Conservation (phyloP, 352 stramenopile species). For the Thraustotheca clavata region DNA sequence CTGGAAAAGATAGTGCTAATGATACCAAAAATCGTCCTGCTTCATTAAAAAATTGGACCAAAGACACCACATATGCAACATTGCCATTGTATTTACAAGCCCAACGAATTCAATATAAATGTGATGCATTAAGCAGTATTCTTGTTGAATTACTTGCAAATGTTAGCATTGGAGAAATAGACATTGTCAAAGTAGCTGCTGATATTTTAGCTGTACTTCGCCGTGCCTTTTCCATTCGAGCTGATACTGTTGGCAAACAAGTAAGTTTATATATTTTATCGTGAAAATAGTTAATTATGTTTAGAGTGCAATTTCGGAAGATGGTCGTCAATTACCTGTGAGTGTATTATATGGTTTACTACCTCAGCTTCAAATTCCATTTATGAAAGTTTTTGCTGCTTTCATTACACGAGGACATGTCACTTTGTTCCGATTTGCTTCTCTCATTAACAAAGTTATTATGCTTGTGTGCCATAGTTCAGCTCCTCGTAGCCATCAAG, state of each 20-base stretch:
- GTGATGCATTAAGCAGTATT: conserved; percentile 32
- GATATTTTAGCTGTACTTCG: conserved; percentile 49
- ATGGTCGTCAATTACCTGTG: conserved; percentile 56
- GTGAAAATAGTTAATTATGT: background rate
- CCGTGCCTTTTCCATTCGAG: conserved; percentile 49
- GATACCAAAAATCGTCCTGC: conserved; percentile 24
- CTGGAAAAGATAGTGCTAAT: conserved; percentile 17
- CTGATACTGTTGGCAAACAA: conserved; percentile 69
- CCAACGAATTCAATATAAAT: conserved; percentile 32
- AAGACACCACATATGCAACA: conserved; percentile 29
- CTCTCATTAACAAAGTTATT: conserved; percentile 54
- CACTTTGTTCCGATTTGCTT: conserved; percentile 56
- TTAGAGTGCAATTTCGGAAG: conserved; percentile 56
- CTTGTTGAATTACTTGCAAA: conserved; percentile 40
- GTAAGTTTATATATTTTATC: background rate
- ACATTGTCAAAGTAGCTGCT: conserved; percentile 52
- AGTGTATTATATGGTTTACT: conserved; percentile 68
- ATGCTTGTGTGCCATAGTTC: conserved; percentile 43
- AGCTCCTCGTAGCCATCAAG: background rate
- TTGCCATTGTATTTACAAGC: conserved; percentile 53
- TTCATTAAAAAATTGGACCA: conserved; percentile 55
- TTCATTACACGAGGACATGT: conserved; percentile 40
- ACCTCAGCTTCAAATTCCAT: conserved; percentile 43
- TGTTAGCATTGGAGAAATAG: conserved; percentile 56
- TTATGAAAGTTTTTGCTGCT: conserved; percentile 33